Percentiles rank a stretch among this genome's conserved stretches.
These are phyloP conservation scores for Gynochthodes officinalis DNA, from an alignment of 257 asterid genomes.

Conservation along the genomic window DNA sequence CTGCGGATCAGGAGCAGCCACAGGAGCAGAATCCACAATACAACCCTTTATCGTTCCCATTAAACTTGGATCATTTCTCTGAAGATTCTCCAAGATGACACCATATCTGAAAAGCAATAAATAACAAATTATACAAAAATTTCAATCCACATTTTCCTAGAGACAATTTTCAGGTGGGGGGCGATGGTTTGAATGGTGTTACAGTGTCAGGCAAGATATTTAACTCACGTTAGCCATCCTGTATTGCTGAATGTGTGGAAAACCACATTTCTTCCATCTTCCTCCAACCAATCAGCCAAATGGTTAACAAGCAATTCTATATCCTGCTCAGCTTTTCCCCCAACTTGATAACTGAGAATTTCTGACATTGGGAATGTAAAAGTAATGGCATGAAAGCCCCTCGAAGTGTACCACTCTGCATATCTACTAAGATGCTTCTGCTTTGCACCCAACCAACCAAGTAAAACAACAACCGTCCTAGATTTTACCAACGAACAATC, in stretches of 20 bases:
- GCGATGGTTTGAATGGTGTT: neutral
- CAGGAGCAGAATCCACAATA: slow-evolving; percentile 93
- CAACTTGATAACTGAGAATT: slow-evolving; percentile 71
- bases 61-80: slow-evolving; percentile 51
- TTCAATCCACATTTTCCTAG: too few species aligned
- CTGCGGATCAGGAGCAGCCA: slow-evolving; percentile 83
- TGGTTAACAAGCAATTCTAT: slow-evolving; percentile 72
- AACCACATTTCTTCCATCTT: slow-evolving; percentile 69
- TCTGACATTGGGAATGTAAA: slow-evolving; percentile 91
- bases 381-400: slow-evolving; percentile 85
- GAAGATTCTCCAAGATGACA: slow-evolving; percentile 78
- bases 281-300: slow-evolving; percentile 91
- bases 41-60: slow-evolving; percentile 73
- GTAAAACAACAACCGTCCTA: slow-evolving; percentile 82
- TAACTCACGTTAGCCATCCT: slow-evolving; percentile 85
- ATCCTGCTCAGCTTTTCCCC: slow-evolving; percentile 91
- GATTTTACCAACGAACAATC: slow-evolving; percentile 53
- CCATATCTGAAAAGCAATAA: slow-evolving; percentile 59
- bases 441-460: slow-evolving; percentile 96
- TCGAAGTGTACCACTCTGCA: slow-evolving; percentile 87
- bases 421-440: slow-evolving; percentile 82
- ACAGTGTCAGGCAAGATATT: neutral
- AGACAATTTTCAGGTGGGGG: neutral
- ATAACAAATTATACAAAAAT: neutral
- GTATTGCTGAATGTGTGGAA: slow-evolving; percentile 95